phyloP scores from a whole-genome alignment of 768 basidiomycete species.

The Mrakia gelida region DNA sequence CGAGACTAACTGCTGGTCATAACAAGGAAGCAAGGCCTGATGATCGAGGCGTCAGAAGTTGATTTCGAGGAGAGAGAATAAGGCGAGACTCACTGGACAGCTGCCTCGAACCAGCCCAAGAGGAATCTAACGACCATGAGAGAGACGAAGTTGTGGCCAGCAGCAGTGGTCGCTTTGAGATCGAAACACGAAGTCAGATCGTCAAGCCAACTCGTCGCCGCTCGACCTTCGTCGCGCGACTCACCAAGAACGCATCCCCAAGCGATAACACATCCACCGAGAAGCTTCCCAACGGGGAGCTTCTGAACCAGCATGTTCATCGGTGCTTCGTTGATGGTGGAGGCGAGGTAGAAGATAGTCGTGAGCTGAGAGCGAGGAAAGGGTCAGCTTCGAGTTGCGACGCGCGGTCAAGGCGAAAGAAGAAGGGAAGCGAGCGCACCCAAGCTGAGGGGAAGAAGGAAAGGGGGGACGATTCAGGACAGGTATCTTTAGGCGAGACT shows the following conservation, averaged over 20 bases:
- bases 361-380: neutral
- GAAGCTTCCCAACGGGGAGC: slow-evolving; percentile 53
- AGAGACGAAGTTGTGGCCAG: slow-evolving; percentile 46
- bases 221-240: no score
- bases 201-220: no score
- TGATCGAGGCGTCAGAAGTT: no score
- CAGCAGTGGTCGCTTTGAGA: slow-evolving; percentile 49
- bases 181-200: no score
- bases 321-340: slow-evolving; percentile 49
- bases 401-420: no score
- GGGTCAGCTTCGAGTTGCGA: no score
- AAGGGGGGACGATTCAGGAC: neutral
- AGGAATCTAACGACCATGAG: slow-evolving; percentile 53
- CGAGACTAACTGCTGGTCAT: slow-evolving; percentile 41
- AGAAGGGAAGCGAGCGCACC: no score
- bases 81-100: neutral
- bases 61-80: no score
- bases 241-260: slow-evolving; percentile 50
- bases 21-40: slow-evolving; percentile 34
- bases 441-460: neutral
- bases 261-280: slow-evolving; percentile 42
- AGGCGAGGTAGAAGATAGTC: slow-evolving; percentile 35
- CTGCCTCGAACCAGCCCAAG: slow-evolving; percentile 34
- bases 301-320: slow-evolving; percentile 53
- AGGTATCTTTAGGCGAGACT: neutral